These are phyloP conservation scores for Kokia cookei DNA, from an alignment of 441 rosid species.

Conservation along the genomic window DNA sequence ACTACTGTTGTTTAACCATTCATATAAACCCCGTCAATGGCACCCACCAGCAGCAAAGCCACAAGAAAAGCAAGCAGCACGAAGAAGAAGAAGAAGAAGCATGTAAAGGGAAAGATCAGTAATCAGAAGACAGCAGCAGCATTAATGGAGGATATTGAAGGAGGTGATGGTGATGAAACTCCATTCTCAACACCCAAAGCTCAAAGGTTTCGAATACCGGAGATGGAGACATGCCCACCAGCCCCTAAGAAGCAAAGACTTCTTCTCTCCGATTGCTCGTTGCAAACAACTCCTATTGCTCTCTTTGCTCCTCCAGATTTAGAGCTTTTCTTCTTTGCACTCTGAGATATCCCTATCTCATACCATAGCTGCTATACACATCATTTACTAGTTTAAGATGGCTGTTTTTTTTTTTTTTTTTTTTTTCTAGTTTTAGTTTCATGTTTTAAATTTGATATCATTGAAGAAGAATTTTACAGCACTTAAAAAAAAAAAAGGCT, in stretches of 20 bases:
- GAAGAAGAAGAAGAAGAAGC: not conserved
- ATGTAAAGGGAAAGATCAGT: not conserved
- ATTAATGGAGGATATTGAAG: not conserved
- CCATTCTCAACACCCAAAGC: conserved; percentile 78
- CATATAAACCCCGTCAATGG: not conserved
- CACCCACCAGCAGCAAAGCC: not conserved
- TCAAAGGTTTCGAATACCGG: conserved; percentile 55
- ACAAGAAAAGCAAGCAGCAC: not conserved
- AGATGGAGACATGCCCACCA: conserved; percentile 75
- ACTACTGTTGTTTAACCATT: too few species aligned
- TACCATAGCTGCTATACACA: not conserved
- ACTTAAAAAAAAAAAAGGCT: too few species aligned
- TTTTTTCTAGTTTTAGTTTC: not conserved
- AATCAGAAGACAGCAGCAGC: not conserved
- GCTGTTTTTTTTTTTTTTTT: not conserved
- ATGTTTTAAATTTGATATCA: not conserved
- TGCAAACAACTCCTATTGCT: conserved; percentile 56
- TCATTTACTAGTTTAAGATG: not conserved
- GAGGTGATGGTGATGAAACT: not conserved
- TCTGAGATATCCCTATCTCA: conserved; percentile 44
- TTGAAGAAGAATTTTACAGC: not conserved
- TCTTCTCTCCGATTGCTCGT: conserved; percentile 28
- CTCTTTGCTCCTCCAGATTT: conserved; percentile 82
- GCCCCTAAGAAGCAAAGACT: conserved; percentile 80
- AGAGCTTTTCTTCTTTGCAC: conserved; percentile 72